Evolutionary conservation across 805 yeast species (phyloP).

Genomic region (Yarrowia porcina): DNA sequence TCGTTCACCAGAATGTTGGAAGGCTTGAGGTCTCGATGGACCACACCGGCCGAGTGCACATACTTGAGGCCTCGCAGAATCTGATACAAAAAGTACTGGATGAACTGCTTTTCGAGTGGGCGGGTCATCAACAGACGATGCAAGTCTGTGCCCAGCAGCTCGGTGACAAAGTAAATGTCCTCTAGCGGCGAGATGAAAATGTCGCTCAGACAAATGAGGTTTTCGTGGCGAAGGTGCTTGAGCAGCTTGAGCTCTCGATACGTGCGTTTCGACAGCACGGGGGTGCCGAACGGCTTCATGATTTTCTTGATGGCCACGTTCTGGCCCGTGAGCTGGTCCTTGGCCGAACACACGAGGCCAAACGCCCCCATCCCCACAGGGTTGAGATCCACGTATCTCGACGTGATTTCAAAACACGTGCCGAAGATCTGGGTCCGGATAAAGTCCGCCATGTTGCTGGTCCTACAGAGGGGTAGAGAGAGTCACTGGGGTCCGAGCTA

Average conservation of each 20-base stretch:
- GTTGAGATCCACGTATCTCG: conserved; percentile 74
- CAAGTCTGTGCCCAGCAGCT: conserved; percentile 92
- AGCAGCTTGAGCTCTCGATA: conserved; percentile 91
- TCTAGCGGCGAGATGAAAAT: conserved; percentile 92
- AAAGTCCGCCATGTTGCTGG: conserved; percentile 35
- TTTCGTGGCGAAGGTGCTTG: conserved; percentile 92
- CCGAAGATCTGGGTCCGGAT: conserved; percentile 85
- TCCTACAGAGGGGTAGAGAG: not conserved
- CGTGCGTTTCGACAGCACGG: conserved; percentile 93
- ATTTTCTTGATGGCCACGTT: conserved; percentile 96
- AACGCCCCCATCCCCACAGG: conserved; percentile 99
- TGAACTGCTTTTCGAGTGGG: conserved; percentile 93
- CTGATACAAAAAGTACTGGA: conserved; percentile 94
- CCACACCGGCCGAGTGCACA: conserved; percentile 89
- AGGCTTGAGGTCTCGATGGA: conserved; percentile 78
- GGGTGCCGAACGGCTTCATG: conserved; percentile 94
- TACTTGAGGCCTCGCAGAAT: conserved; percentile 82
- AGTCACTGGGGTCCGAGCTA: not conserved
- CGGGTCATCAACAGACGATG: conserved; percentile 87
- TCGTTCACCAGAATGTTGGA: conserved; percentile 77
- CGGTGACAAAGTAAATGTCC: conserved; percentile 94
- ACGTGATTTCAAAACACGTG: conserved; percentile 90
- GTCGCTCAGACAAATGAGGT: conserved; percentile 87
- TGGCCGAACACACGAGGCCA: conserved; percentile 95
- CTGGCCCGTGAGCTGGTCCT: conserved; percentile 83